Conservation (phyloP, 2,329 filamentous ascomycete species). For the Dactylellina sp. region DNA sequence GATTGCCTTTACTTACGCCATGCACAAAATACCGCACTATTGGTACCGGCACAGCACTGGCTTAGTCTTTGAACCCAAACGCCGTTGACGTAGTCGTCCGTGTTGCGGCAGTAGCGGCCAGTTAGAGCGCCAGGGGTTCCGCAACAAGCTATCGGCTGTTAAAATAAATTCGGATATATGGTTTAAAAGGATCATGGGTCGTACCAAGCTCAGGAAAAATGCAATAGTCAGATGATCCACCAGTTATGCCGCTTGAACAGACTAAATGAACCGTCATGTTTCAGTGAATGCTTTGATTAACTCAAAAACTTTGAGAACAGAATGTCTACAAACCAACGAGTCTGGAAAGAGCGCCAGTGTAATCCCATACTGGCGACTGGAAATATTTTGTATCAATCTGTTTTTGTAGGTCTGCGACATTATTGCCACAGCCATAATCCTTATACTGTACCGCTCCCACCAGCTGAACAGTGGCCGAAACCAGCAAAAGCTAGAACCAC, state of each 20-base stretch:
- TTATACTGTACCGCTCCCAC: conserved; percentile 27
- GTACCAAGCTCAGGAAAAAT: conserved; percentile 31
- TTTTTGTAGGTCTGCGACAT: conserved; percentile 26
- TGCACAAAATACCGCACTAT: not conserved
- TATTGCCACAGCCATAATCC: conserved; percentile 27
- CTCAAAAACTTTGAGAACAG: too few species aligned
- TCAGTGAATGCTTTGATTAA: too few species aligned
- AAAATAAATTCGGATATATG: too few species aligned
- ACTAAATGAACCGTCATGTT: too few species aligned
- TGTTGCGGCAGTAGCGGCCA: conserved; percentile 23
- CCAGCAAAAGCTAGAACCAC: not conserved
- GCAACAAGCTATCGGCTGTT: conserved; percentile 17
- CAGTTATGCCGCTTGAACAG: conserved; percentile 30
- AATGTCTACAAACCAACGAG: conserved; percentile 34
- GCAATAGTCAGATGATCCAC: conserved; percentile 11
- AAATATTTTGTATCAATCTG: conserved; percentile 30
- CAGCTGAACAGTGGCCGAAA: not conserved
- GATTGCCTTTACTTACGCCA: conserved; percentile 46
- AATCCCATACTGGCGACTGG: conserved; percentile 23
- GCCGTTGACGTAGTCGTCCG: conserved; percentile 30
- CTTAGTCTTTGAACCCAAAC: conserved; percentile 21
- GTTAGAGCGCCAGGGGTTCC: too few species aligned
- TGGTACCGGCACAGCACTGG: conserved; percentile 19
- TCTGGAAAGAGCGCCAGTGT: conserved; percentile 6
- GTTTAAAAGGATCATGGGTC: not conserved